These are phyloP conservation scores for Neofusicoccum kwambonambiense DNA, from an alignment of 2,329 filamentous ascomycete genomes.

Conservation along the genomic window DNA sequence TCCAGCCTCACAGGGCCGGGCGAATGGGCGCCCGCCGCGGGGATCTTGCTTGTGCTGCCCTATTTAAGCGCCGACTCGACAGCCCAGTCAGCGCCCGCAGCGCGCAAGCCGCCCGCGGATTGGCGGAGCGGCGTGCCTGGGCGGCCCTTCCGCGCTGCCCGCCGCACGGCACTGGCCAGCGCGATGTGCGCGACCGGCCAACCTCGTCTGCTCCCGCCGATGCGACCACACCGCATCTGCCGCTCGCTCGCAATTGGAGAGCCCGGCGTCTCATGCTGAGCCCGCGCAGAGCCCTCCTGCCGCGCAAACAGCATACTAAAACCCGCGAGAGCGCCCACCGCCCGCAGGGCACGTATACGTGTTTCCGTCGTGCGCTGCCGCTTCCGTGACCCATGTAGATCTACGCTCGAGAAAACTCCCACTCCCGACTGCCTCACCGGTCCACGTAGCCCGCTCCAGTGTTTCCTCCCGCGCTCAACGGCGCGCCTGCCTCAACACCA, in stretches of 20 bases:
- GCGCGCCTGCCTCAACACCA: not conserved
- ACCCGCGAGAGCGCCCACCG: slow-evolving; percentile 8
- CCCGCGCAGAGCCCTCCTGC: not conserved
- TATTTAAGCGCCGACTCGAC: slow-evolving; percentile 35
- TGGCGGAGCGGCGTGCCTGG: slow-evolving; percentile 24
- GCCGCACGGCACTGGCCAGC: not conserved
- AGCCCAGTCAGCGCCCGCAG: slow-evolving; percentile 20
- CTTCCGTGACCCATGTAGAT: slow-evolving; percentile 15
- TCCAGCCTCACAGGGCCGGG: slow-evolving; percentile 21
- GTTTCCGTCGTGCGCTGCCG: slow-evolving; percentile 2
- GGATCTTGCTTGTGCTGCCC: slow-evolving; percentile 27
- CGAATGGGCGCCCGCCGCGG: slow-evolving; percentile 26
- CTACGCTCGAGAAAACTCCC: slow-evolving; percentile 13
- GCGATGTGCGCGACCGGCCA: not conserved
- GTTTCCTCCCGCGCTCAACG: not conserved
- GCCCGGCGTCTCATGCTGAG: slow-evolving; percentile 6
- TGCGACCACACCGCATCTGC: slow-evolving; percentile 16
- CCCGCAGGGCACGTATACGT: slow-evolving; percentile 12
- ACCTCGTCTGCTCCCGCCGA: not conserved
- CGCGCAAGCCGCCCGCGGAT: slow-evolving; percentile 29
- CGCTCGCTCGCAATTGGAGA: not conserved
- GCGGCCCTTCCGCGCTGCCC: slow-evolving; percentile 2
- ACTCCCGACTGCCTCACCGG: not conserved
- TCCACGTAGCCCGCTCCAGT: slow-evolving; percentile 3
- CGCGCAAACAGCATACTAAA: slow-evolving; percentile 10